Percentiles rank a stretch among this genome's conserved stretches.
Evolutionary conservation across 2,329 filamentous ascomycete genomes (phyloP).

Genomic region (Calonectria pseudoreteaudii): DNA sequence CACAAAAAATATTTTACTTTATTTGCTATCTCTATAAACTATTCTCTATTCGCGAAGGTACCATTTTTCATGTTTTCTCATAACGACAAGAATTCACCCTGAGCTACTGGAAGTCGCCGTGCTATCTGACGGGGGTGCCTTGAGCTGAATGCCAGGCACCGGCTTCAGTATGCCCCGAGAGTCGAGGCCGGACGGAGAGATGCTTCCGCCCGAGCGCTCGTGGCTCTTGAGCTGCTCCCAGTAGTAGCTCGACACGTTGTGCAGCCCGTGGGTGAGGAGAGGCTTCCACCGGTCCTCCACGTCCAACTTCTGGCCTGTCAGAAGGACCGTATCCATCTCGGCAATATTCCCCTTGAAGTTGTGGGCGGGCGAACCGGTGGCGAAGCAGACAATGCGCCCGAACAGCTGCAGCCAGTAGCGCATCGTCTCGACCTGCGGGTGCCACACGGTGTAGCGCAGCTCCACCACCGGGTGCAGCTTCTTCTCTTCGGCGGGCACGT

Average conservation of each 20-base stretch:
- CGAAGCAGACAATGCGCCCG: conserved; percentile 26
- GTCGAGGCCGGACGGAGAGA: conserved; percentile 21
- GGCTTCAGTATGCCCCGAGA: conserved; percentile 13
- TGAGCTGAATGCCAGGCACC: neutral
- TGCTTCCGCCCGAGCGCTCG: neutral
- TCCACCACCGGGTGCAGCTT: conserved; percentile 9
- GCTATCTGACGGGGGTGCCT: neutral
- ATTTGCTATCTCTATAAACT: neutral
- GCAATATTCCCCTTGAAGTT: conserved; percentile 13
- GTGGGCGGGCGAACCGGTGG: neutral
- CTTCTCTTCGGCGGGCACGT: neutral
- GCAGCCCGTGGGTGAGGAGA: conserved; percentile 20
- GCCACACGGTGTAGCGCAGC: conserved; percentile 30
- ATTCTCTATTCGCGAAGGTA: too few species aligned
- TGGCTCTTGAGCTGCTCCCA: conserved; percentile 22
- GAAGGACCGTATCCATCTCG: neutral
- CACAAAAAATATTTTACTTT: neutral
- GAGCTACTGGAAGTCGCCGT: neutral
- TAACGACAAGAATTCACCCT: neutral
- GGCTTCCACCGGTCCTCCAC: conserved; percentile 19
- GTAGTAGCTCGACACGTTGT: conserved; percentile 21
- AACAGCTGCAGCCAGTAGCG: conserved; percentile 30
- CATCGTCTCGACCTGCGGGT: conserved; percentile 28
- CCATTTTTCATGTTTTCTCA: too few species aligned
- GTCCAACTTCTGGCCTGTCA: conserved; percentile 9